phyloP scores from a whole-genome alignment of 208 protist genomes.

The Acanthamoeba healyi region DNA sequence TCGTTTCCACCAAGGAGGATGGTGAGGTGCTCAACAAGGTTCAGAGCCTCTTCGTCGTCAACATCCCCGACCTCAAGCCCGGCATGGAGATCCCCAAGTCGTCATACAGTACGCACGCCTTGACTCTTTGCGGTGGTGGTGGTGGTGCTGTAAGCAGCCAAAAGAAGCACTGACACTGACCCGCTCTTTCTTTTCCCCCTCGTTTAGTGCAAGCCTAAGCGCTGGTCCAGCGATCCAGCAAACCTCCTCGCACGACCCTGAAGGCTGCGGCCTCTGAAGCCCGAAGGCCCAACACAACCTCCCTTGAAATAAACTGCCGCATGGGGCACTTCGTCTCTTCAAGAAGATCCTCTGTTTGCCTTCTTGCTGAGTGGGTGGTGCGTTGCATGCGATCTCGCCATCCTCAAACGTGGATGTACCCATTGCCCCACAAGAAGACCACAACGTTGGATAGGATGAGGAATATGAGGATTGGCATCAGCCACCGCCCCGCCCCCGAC shows the following conservation, averaged over 20 bases:
- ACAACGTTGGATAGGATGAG: slow-evolving; percentile 9
- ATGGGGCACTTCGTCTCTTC: no score
- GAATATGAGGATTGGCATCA: neutral
- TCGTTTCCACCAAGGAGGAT: slow-evolving; percentile 96
- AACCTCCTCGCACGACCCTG: no score
- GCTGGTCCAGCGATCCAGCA: neutral
- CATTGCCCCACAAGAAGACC: slow-evolving; percentile 20
- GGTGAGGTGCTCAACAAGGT: slow-evolving; percentile 96
- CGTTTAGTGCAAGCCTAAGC: slow-evolving; percentile 26
- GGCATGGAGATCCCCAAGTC: slow-evolving; percentile 93
- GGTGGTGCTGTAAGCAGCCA: neutral
- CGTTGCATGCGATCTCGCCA: no score
- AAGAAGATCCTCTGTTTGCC: no score
- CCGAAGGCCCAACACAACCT: no score
- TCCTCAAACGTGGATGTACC: neutral
- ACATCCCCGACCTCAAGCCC: slow-evolving; percentile 94
- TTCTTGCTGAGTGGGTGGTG: no score
- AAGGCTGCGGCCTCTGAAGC: no score
- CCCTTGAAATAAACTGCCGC: no score
- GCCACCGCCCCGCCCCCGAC: neutral
- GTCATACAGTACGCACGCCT: slow-evolving; percentile 88
- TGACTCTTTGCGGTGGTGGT: neutral
- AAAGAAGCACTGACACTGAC: no score
- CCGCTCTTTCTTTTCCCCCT: neutral
- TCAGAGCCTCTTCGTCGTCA: slow-evolving; percentile 98